Percentiles rank a stretch among this genome's conserved stretches.
These are phyloP conservation scores for Hypoxylon sp. DNA, from an alignment of 2,329 filamentous ascomycete species.

Conservation along the genomic window DNA sequence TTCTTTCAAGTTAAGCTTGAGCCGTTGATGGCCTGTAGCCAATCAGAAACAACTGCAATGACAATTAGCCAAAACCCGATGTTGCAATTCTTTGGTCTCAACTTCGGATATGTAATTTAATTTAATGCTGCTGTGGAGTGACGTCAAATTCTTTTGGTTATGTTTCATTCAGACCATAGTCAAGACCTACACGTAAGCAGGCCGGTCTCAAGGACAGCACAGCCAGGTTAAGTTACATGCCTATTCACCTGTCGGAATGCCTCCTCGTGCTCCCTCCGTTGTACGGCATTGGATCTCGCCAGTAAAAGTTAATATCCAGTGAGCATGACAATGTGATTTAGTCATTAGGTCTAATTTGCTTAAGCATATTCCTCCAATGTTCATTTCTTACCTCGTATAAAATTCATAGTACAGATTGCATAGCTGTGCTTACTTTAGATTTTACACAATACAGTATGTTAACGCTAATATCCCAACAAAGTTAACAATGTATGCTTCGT, in stretches of 20 bases:
- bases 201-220: slow-evolving; percentile 6
- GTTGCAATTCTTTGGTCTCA: slow-evolving; percentile 31
- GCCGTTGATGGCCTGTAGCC: slow-evolving; percentile 11
- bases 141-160: slow-evolving; percentile 39
- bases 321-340: background rate
- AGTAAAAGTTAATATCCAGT: slow-evolving; percentile 9
- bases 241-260: background rate
- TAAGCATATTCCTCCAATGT: background rate
- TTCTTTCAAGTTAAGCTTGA: slow-evolving; percentile 21
- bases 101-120: slow-evolving; percentile 23
- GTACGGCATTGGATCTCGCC: slow-evolving; percentile 9
- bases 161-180: slow-evolving; percentile 20
- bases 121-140: slow-evolving; percentile 32
- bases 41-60: slow-evolving; percentile 27
- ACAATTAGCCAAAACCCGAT: slow-evolving; percentile 13
- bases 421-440: background rate
- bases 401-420: background rate
- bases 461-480: background rate
- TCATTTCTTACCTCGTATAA: background rate
- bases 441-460: background rate
- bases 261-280: slow-evolving; percentile 2
- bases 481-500: background rate
- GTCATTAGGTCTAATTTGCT: background rate
- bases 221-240: background rate
- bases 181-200: slow-evolving; percentile 13